phyloP scores from a whole-genome alignment of 129 eudicot species.

The Ambrosia artemisiifolia region DNA sequence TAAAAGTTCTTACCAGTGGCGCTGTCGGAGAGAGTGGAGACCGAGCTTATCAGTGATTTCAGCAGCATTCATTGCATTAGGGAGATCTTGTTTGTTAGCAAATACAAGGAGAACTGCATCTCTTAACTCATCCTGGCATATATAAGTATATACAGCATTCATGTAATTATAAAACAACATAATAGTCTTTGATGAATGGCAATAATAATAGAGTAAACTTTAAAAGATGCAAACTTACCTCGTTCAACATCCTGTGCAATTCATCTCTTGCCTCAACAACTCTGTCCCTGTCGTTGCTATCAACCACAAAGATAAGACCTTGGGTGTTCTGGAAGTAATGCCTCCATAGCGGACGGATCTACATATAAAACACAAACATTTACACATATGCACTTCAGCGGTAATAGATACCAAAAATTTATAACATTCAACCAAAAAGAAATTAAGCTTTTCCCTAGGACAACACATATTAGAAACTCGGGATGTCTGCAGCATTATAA shows the following conservation, averaged over 20 bases:
- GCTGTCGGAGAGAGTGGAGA: conserved; percentile 80
- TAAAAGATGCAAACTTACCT: conserved; percentile 35
- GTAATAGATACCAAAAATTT: neutral
- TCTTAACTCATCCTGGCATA: conserved; percentile 62
- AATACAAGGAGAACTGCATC: conserved; percentile 77
- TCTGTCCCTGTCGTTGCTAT: conserved; percentile 83
- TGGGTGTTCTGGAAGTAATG: conserved; percentile 82
- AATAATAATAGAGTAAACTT: no score
- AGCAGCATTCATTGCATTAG: conserved; percentile 81
- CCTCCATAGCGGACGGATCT: conserved; percentile 92
- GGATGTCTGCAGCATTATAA: neutral
- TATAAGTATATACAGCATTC: neutral
- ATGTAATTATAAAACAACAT: neutral
- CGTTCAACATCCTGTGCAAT: conserved; percentile 82
- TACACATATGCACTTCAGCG: neutral
- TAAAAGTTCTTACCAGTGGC: conserved; percentile 55
- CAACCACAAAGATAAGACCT: conserved; percentile 85
- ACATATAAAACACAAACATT: conserved; percentile 16
- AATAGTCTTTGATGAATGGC: no score
- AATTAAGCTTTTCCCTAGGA: neutral
- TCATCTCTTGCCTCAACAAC: conserved; percentile 83
- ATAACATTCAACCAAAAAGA: neutral
- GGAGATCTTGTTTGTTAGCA: conserved; percentile 82
- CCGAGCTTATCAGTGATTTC: conserved; percentile 76
- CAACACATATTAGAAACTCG: neutral